Percentiles rank a stretch among this genome's conserved stretches.
Conservation (phyloP, 139 green algal species). For the Asterochloris erici region DNA sequence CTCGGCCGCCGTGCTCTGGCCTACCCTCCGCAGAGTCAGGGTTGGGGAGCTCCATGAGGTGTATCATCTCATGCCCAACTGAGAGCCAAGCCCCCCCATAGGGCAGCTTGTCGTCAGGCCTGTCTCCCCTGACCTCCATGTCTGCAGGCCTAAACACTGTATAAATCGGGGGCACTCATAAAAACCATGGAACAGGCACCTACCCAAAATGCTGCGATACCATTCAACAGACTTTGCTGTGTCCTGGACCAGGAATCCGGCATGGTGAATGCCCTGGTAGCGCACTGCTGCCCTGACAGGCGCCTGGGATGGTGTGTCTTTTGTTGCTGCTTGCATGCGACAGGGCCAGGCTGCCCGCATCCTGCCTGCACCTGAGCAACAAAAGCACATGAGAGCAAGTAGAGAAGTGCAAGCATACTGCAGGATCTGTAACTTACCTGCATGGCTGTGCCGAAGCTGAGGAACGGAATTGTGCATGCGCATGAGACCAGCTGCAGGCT, state of each 20-base stretch:
- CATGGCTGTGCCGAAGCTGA: no score
- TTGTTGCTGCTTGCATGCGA: no score
- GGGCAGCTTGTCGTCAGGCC: constrained; percentile 82
- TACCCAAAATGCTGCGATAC: constrained; percentile 74
- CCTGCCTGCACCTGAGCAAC: no score
- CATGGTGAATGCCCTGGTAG: constrained; percentile 84
- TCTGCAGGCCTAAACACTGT: constrained; percentile 9
- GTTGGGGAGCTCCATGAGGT: constrained; percentile 93
- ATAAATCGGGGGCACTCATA: neutral
- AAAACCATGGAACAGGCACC: neutral
- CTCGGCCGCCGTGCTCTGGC: constrained; percentile 75
- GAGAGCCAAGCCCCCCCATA: constrained; percentile 84
- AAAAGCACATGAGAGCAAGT: no score
- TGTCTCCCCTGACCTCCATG: constrained; percentile 72
- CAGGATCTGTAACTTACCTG: no score
- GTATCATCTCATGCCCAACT: constrained; percentile 76
- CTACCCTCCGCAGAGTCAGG: constrained; percentile 62
- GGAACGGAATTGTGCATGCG: no score
- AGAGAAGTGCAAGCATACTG: no score
- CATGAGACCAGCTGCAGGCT: no score
- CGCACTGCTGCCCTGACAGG: no score
- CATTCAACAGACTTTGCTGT: constrained; percentile 77
- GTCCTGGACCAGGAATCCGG: constrained; percentile 76
- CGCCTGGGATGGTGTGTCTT: no score
- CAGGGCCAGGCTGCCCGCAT: no score